Base-by-base conservation (phyloP, 352 stramenopile genomes). In the Aphanomyces astaci region DNA sequence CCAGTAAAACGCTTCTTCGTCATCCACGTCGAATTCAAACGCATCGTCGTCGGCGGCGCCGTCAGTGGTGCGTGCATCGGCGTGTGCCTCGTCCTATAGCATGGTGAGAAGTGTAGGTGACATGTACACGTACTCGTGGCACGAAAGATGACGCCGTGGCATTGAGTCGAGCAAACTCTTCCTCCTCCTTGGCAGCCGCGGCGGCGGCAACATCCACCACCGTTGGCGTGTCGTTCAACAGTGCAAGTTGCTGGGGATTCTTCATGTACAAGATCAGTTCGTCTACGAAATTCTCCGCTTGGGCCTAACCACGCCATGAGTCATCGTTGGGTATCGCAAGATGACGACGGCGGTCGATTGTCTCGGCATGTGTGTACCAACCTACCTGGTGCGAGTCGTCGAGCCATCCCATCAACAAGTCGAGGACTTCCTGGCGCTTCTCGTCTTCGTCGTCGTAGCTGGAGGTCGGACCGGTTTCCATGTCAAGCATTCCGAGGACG, bases 1-100 rank as follows among this genome's bases (percentile, higher is more conserved):
- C 85, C 85, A 94, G 67, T 92, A 94, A 73, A 94, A 94, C 27
- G 70, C 84, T 63, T 92, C 83, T 76, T 94, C 85, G 52, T 84
- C 76, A 67, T 86, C 75, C 73, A 90, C 71, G 24, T 57, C 73
- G 1, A 75, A 2, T 25, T 68, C 27, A 64, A 45, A 62, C 66
- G 45, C 45, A 10, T 55, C 52, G 15, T 59, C 57, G 9, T 76
- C 64, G 2, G 65, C 71, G 22, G 64, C 60, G 3, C 66, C 53
- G 17, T 66, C 15, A 7, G 15, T 39, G 2, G 24, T 53, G n/a
- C 51, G 27, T 25, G 33, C 70, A 36, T 78, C 69, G 15, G 76
- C 19, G 10, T 10, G 28, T 56, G 60, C 11, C 11, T 2, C 19
- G 15, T 66, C 60, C 60, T 66, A 33, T 19, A 30, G 4, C 32